Evolutionary conservation across 1,139 yeast genomes (phyloP).

Genomic region (Zygoascus sp.): DNA sequence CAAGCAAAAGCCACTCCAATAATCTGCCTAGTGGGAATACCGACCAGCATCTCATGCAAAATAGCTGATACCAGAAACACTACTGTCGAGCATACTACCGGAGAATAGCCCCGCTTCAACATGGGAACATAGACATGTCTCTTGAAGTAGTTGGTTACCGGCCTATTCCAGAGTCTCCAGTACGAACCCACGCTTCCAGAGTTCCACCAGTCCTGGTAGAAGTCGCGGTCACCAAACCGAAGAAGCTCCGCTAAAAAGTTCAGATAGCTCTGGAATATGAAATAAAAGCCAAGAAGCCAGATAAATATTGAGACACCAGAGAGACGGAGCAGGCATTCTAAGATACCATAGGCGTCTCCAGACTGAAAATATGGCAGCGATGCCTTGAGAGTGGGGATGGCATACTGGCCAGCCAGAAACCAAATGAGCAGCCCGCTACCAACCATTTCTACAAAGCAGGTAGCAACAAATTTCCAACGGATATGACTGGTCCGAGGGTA

Average conservation of each 20-base stretch:
- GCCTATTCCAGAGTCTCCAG: slow-evolving; percentile 64
- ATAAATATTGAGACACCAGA: slow-evolving; percentile 40
- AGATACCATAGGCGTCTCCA: slow-evolving; percentile 28
- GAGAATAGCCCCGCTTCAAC: slow-evolving; percentile 34
- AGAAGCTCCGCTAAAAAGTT: slow-evolving; percentile 60
- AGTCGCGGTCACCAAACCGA: slow-evolving; percentile 60
- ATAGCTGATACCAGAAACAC: slow-evolving; percentile 43
- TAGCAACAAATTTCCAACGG: slow-evolving; percentile 33
- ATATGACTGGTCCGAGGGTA: slow-evolving; percentile 38
- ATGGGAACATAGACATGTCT: slow-evolving; percentile 54
- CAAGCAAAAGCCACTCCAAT: slow-evolving; percentile 44
- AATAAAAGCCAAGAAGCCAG: slow-evolving; percentile 42
- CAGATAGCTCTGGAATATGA: slow-evolving; percentile 43
- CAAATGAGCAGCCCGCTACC: slow-evolving; percentile 33
- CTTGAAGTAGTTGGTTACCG: slow-evolving; percentile 58
- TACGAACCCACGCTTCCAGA: slow-evolving; percentile 63
- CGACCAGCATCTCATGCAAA: slow-evolving; percentile 44
- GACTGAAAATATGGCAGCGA: slow-evolving; percentile 31
- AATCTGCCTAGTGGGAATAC: slow-evolving; percentile 45
- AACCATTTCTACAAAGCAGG: slow-evolving; percentile 36
- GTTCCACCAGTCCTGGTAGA: slow-evolving; percentile 76
- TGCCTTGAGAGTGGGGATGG: slow-evolving; percentile 41
- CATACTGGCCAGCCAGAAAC: slow-evolving; percentile 41
- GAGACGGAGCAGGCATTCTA: slow-evolving; percentile 39
- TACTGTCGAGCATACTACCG: slow-evolving; percentile 30